Conservation (phyloP, 805 yeast species). For the Sugiyamaella qingdaonensis region DNA sequence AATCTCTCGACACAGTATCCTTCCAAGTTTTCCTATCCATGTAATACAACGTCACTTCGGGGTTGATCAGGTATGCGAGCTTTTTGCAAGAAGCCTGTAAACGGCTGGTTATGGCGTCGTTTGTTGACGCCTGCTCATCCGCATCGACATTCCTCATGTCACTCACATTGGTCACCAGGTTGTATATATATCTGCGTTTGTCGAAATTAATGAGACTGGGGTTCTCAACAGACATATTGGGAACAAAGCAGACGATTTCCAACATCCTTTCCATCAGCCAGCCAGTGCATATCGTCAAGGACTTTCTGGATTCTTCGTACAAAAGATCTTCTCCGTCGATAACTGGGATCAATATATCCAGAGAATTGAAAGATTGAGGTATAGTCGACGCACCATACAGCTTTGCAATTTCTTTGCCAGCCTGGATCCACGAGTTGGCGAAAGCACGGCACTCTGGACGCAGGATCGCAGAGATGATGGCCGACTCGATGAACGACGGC, state of each 20-base stretch:
- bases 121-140: conserved; percentile 6
- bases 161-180: conserved; percentile 52
- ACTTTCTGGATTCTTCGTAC: conserved; percentile 26
- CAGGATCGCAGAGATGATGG: conserved; percentile 65
- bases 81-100: conserved; percentile 20
- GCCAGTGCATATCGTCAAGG: conserved; percentile 81
- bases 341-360: conserved; percentile 28
- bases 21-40: conserved; percentile 29
- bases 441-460: conserved; percentile 77
- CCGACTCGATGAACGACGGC: conserved; percentile 83
- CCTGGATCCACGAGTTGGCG: conserved; percentile 63
- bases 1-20: conserved; percentile 44
- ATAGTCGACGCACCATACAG: conserved; percentile 11
- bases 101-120: neutral
- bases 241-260: conserved; percentile 71
- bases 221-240: conserved; percentile 67
- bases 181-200: conserved; percentile 67
- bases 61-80: conserved; percentile 31
- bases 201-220: conserved; percentile 75
- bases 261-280: conserved; percentile 81
- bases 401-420: conserved; percentile 39
- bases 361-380: conserved; percentile 6
- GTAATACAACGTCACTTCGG: conserved; percentile 24
- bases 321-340: conserved; percentile 22
- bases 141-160: conserved; percentile 36